Evolutionary conservation across 805 yeast genomes (phyloP).

Genomic region (Debaryomyces castellii): DNA sequence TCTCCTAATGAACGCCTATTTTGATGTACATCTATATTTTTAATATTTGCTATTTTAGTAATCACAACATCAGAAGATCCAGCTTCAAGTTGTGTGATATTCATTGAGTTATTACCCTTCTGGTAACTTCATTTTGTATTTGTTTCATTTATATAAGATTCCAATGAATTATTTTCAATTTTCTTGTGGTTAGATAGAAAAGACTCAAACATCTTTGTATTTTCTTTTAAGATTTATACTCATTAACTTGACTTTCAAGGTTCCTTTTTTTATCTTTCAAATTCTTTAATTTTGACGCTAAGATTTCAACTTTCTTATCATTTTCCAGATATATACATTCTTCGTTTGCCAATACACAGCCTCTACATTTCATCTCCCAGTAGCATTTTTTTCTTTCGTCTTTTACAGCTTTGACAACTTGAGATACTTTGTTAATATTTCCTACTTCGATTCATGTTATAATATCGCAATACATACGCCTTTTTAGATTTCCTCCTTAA

Average conservation of each 20-base stretch:
- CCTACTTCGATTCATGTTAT: too few species aligned
- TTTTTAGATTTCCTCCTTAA: too few species aligned
- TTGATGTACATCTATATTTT: not conserved
- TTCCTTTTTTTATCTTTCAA: not conserved
- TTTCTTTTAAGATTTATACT: not conserved
- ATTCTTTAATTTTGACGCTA: not conserved
- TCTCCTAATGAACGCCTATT: not conserved
- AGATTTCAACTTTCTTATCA: conserved; percentile 15
- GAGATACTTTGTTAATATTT: too few species aligned
- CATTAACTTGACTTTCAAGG: not conserved
- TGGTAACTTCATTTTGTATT: not conserved
- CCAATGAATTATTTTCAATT: too few species aligned
- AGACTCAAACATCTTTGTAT: too few species aligned
- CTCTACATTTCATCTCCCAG: conserved; percentile 20
- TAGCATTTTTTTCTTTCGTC: conserved; percentile 26
- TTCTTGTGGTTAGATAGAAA: too few species aligned
- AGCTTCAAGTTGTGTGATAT: not conserved
- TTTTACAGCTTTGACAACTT: conserved; percentile 10
- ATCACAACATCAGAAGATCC: conserved; percentile 2
- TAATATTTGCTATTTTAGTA: conserved; percentile 1
- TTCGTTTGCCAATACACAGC: conserved; percentile 11
- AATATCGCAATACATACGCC: too few species aligned
- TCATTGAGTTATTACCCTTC: not conserved
- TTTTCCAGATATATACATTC: conserved; percentile 22
- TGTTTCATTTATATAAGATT: not conserved